phyloP scores from a whole-genome alignment of 352 stramenopile genomes.

The Phytophthora brassicae region DNA sequence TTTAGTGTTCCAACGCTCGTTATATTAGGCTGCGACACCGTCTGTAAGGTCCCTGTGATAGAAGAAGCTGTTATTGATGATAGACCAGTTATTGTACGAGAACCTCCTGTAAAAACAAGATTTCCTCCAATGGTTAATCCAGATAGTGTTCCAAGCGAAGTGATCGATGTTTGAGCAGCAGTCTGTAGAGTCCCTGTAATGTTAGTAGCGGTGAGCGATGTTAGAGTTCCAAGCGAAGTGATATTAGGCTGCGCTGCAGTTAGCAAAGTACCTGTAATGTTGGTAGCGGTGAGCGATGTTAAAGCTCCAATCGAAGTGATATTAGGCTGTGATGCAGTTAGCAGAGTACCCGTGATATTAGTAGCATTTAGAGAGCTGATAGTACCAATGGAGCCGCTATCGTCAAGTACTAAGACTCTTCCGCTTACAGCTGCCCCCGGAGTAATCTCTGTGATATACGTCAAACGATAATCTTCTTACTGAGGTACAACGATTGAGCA shows the following conservation, averaged over 20 bases:
- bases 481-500: neutral
- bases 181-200: neutral
- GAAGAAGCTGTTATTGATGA: neutral
- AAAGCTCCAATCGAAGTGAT: too few relatives aligned
- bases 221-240: neutral
- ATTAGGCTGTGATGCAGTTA: too few relatives aligned
- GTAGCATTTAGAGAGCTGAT: constrained; percentile 1
- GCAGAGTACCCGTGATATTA: too few relatives aligned
- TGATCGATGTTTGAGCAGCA: neutral
- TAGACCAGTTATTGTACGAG: neutral
- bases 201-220: neutral
- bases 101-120: neutral
- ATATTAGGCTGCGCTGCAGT: neutral
- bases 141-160: neutral
- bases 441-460: neutral
- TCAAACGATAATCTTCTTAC: neutral
- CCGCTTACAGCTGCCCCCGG: neutral
- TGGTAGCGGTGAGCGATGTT: too few relatives aligned
- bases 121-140: neutral
- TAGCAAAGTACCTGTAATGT: neutral
- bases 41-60: neutral
- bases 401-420: neutral
- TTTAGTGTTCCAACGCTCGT: neutral
- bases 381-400: neutral
- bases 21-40: neutral